Conservation (phyloP, 2,329 filamentous ascomycete species). For the Aspergillus tubingensis region DNA sequence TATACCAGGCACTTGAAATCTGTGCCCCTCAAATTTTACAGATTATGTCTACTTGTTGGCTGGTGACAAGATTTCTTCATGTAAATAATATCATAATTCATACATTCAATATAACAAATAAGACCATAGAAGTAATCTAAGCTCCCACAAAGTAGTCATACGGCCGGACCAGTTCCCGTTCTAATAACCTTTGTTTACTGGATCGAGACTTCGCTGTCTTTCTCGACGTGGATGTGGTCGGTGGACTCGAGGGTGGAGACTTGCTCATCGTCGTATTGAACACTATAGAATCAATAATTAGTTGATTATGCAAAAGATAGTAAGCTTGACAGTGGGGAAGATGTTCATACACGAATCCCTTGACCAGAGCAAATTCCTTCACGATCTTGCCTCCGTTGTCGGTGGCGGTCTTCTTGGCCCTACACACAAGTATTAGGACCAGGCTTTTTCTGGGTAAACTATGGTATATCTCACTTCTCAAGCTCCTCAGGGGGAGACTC, state of each 20-base stretch:
- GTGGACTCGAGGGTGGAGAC: slow-evolving; percentile 67
- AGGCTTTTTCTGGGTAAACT: background rate
- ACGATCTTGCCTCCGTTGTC: slow-evolving; percentile 81
- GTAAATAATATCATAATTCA: too few relatives aligned
- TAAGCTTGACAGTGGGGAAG: background rate
- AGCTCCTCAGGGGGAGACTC: slow-evolving; percentile 68
- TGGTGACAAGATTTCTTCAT: too few relatives aligned
- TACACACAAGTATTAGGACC: slow-evolving; percentile 38
- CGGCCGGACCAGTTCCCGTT: too few relatives aligned
- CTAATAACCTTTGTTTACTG: slow-evolving; percentile 55
- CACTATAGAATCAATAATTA: slow-evolving; percentile 53
- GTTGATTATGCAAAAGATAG: background rate
- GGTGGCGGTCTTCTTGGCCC: slow-evolving; percentile 73
- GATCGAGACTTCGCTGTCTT: slow-evolving; percentile 68
- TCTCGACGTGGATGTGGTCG: slow-evolving; percentile 78
- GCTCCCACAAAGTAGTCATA: too few relatives aligned
- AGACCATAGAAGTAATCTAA: too few relatives aligned
- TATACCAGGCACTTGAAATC: too few relatives aligned
- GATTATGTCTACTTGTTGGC: too few relatives aligned
- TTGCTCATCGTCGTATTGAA: slow-evolving; percentile 68
- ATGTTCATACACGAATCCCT: slow-evolving; percentile 80
- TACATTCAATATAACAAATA: too few relatives aligned
- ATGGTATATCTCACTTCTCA: slow-evolving; percentile 57
- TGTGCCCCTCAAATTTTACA: too few relatives aligned
- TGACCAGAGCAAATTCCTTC: slow-evolving; percentile 83